Base-by-base conservation (phyloP, 257 asterid genomes). In the Cinchona pubescens region DNA sequence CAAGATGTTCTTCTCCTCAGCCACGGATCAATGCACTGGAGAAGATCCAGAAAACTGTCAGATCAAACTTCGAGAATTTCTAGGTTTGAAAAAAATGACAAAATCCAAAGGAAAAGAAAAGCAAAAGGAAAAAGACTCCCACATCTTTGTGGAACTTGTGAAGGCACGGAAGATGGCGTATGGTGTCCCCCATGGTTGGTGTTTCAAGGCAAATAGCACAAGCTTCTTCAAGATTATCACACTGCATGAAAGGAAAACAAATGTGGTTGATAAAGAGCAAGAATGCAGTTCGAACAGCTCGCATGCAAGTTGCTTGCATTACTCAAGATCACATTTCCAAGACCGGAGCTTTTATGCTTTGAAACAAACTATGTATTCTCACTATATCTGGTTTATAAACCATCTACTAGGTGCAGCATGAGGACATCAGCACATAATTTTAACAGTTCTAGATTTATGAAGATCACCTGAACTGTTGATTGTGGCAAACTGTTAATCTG, bases 101-200 rank as follows among this genome's bases (percentile, higher is more conserved):
- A n/a, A n/a, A n/a, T n/a, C n/a, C n/a, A n/a, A n/a, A n/a, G n/a
- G n/a, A n/a, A n/a, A 43, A 7, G 5, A 66, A 43, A 34, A 21
- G 43, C 61, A 74, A 64, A 59, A 45, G 34, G 62, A 58, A 61
- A 65, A 29, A 69, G 66, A 67, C 78, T 51, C 90, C 37, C 87
- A 92, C 98, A 76, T 90, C 96, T 90, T 94, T 94, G 87, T 94
- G 98, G 78, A 90, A 92, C 78, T 94, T 94, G 94, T 94, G 97
- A 34, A 94, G 83, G 85, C 98, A 94, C 38, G 98, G 97, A 63
- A 94, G 97, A 79, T 92, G 98, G 76, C 96, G 96, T 65, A 94
- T 87, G 16, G 82, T 64, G 56, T 94, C 97, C 53, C 97, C 98
- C 3, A 76, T 62, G 35, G 86, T 86, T 46, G 97, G 97, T 71